Base-by-base conservation (phyloP, 2,329 filamentous ascomycete species). In the Colletotrichum plurivorum region DNA sequence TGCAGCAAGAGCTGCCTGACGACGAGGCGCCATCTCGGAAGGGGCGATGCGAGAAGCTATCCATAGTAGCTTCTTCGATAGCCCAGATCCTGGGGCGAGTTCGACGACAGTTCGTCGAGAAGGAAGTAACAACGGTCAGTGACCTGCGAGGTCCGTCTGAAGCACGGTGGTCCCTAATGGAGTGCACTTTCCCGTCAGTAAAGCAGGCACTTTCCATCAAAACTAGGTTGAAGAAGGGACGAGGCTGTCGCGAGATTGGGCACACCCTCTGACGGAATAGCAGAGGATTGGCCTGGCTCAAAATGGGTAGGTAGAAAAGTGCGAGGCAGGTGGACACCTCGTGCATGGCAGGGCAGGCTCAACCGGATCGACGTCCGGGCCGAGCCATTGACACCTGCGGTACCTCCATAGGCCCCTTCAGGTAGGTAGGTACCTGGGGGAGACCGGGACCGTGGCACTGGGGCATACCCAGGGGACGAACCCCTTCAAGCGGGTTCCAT, bases 1-100 rank as follows among this genome's bases (percentile, higher is more conserved):
- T 1, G 67, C 67, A 61, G 67, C 63, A 67, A 69, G 62, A 46
- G 67, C 67, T 45, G 67, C 67, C 52, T 61, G 62, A 45, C 67
- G 55, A 52, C 51, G 55, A 10, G 67, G 67, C 9, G 63, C 67
- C 67, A 69, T 69, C 45, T 20, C 46, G 67, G 52, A 66, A 69
- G 46, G 52, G 51, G 39, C 27, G 51, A 56, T 31, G 46, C 53
- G 49, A 43, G 45, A 13, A 53, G 63, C 45, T 69, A 66, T 69
- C 63, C 67, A 69, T 69, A 69, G 55, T 69, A 69, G 52, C 67
- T 56, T 45, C 63, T 39, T 22, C 25, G 27, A 25, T 57, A 36
- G 25, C 39, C 56, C 58, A 56, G 51, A 48, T 41, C 25, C 55
- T 18, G 16, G 16, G 49, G 45, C 45, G 49, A 55, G 48, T 6